A percentile compares a stretch with the other conserved stretches of the same genome.
Evolutionary conservation across 2,329 filamentous ascomycete species (phyloP).

Genomic region (Aspergillus pseudotamarii): DNA sequence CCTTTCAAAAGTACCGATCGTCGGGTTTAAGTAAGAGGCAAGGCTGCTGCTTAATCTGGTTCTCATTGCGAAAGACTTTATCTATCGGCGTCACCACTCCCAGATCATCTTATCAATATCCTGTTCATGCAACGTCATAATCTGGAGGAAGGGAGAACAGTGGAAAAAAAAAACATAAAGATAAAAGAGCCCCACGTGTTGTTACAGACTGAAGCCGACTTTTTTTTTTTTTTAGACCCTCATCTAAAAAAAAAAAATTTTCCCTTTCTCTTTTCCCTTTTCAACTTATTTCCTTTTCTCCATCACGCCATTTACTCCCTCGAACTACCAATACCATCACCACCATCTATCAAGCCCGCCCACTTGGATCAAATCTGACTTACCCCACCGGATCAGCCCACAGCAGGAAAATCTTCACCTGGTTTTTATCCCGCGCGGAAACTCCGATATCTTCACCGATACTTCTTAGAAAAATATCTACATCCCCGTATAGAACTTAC

Average conservation of each 20-base stretch:
- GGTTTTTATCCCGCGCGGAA: background rate
- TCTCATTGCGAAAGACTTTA: background rate
- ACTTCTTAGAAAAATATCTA: background rate
- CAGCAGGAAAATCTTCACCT: background rate
- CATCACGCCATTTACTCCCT: slow-evolving; percentile 6
- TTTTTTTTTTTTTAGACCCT: background rate
- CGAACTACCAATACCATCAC: background rate
- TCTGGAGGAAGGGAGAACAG: background rate
- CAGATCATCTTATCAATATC: background rate
- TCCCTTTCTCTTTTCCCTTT: slow-evolving; percentile 6
- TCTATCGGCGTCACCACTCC: slow-evolving; percentile 16
- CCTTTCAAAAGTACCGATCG: background rate
- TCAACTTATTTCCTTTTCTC: background rate
- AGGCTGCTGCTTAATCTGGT: background rate
- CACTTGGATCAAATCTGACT: background rate
- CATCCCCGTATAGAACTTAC: background rate
- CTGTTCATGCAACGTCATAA: slow-evolving; percentile 26
- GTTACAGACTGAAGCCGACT: background rate
- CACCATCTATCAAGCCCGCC: background rate
- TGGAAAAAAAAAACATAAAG: background rate
- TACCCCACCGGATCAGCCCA: slow-evolving; percentile 11
- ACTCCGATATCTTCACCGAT: background rate
- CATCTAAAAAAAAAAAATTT: background rate
- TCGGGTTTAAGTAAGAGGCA: background rate
- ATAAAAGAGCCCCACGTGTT: slow-evolving; percentile 25